Evolutionary conservation across 129 eudicot genomes (phyloP).

Genomic region (Saussurea involucrata): DNA sequence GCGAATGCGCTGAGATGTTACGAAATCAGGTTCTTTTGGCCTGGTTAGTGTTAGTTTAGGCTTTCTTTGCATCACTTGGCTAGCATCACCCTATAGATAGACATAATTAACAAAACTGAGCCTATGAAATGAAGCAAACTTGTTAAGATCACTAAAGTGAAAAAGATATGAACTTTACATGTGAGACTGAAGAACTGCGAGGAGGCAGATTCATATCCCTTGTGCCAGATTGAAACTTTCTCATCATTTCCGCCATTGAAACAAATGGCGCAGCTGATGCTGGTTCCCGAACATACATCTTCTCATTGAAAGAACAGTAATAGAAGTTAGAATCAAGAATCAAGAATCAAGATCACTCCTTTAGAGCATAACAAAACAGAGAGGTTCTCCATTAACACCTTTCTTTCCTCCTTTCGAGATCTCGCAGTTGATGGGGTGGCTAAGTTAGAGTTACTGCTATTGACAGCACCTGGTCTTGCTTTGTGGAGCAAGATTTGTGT

Average conservation of each 20-base stretch:
- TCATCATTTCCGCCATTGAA: slow-evolving; percentile 94
- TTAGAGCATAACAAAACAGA: background rate
- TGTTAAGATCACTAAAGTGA: background rate
- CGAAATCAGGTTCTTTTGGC: slow-evolving; percentile 93
- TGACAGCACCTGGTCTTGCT: slow-evolving; percentile 49
- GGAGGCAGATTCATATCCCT: slow-evolving; percentile 57
- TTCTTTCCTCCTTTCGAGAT: slow-evolving; percentile 66
- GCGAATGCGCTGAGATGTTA: slow-evolving; percentile 81
- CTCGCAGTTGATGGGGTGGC: slow-evolving; percentile 35
- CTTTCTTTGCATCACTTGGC: slow-evolving; percentile 47
- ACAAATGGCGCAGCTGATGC: slow-evolving; percentile 67
- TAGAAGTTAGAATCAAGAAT: slow-evolving; percentile 2
- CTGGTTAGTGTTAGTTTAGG: slow-evolving; percentile 71
- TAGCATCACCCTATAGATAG: slow-evolving; percentile 40
- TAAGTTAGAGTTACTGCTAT: slow-evolving; percentile 31
- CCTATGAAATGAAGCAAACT: background rate
- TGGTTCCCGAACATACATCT: slow-evolving; percentile 83
- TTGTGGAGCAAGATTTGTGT: slow-evolving; percentile 72
- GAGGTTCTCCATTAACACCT: slow-evolving; percentile 31
- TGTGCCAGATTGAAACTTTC: slow-evolving; percentile 83
- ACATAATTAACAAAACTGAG: background rate
- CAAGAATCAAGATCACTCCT: background rate
- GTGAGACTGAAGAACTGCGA: slow-evolving; percentile 30
- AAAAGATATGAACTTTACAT: slow-evolving; percentile 25
- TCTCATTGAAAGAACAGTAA: background rate